phyloP scores from a whole-genome alignment of 148 eudicot species.

The Rhododendron ferrugineum region DNA sequence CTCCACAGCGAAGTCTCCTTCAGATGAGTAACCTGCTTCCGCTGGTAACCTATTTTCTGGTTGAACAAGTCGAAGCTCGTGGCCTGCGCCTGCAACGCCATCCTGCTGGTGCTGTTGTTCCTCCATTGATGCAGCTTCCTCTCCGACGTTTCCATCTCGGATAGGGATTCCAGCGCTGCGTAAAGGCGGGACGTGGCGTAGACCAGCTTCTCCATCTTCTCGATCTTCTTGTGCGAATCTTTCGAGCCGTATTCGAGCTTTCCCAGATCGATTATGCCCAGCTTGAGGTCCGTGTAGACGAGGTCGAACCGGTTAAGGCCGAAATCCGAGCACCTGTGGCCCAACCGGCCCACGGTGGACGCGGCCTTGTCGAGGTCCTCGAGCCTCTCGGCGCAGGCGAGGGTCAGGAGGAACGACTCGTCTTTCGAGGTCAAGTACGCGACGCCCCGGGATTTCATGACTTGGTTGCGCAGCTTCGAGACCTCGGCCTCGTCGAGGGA shows the following conservation, averaged over 20 bases:
- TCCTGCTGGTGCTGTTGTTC: not conserved
- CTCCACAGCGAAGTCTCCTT: constrained; percentile 63
- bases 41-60: constrained; percentile 42
- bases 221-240: constrained; percentile 34
- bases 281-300: constrained; percentile 49
- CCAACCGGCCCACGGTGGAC: constrained; percentile 37
- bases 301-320: constrained; percentile 43
- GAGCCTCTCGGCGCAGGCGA: constrained; percentile 73
- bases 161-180: constrained; percentile 35
- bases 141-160: constrained; percentile 56
- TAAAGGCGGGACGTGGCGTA: constrained; percentile 40
- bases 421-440: constrained; percentile 50
- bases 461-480: constrained; percentile 17
- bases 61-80: constrained; percentile 40
- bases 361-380: constrained; percentile 78
- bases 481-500: constrained; percentile 51
- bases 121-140: constrained; percentile 43
- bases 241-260: constrained; percentile 47
- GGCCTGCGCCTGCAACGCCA: constrained; percentile 1
- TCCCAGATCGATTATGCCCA: constrained; percentile 37
- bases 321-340: constrained; percentile 49
- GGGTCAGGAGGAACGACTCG: constrained; percentile 46
- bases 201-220: constrained; percentile 53
- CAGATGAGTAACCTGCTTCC: constrained; percentile 47
- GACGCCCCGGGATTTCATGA: constrained; percentile 44